A percentile compares a stretch with the other conserved stretches of the same genome.
phyloP scores from a whole-genome alignment of 495 filamentous ascomycete species.

The Lasiosphaeria hispida region DNA sequence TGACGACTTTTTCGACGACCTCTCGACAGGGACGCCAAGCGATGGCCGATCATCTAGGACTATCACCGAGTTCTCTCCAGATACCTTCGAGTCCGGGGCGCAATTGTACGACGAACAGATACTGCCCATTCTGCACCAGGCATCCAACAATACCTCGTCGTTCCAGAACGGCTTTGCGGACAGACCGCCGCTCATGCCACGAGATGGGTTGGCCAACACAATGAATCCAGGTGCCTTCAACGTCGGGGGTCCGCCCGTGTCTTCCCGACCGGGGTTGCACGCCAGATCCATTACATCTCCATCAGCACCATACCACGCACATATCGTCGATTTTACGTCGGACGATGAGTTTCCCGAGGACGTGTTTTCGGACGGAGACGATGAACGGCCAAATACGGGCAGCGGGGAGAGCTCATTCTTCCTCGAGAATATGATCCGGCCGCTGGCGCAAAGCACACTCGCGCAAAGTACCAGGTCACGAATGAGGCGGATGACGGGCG shows the following conservation, averaged over 20 bases:
- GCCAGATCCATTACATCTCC: conserved; percentile 74
- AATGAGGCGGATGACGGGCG: conserved; percentile 66
- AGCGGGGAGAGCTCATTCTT: conserved; percentile 49
- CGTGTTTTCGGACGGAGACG: conserved; percentile 53
- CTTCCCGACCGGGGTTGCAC: conserved; percentile 56
- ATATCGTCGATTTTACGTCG: conserved; percentile 56
- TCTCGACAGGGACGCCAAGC: conserved; percentile 51
- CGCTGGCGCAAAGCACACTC: conserved; percentile 50
- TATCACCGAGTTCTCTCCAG: conserved; percentile 60
- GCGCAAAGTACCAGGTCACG: conserved; percentile 54
- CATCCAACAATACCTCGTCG: conserved; percentile 57
- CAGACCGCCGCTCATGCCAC: conserved; percentile 50
- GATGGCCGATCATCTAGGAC: conserved; percentile 59
- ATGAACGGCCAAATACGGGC: conserved; percentile 41
- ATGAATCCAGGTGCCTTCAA: conserved; percentile 64
- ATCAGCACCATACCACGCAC: conserved; percentile 52
- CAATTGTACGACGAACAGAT: conserved; percentile 94
- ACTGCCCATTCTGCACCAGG: conserved; percentile 80
- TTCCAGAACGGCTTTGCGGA: conserved; percentile 90
- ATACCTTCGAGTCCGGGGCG: conserved; percentile 69
- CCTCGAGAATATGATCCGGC: conserved; percentile 64
- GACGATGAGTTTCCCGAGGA: conserved; percentile 50
- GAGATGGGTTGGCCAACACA: conserved; percentile 47
- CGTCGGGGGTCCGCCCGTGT: conserved; percentile 17
- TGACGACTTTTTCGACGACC: conserved; percentile 88